Evolutionary conservation across 768 basidiomycete genomes (phyloP).

Genomic region (Leccinum fibrillosum): DNA sequence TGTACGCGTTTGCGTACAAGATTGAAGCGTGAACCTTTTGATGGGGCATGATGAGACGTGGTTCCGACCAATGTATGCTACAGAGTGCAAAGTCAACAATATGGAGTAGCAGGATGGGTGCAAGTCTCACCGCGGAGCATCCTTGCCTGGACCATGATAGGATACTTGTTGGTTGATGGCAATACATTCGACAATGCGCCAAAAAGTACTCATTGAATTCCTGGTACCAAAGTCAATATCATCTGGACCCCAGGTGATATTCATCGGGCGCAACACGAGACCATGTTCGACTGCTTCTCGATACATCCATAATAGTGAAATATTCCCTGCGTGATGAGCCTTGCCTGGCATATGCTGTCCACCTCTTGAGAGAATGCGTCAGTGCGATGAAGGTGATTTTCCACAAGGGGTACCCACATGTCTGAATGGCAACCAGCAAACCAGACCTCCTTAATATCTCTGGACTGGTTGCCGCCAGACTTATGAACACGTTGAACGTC

Average conservation of each 20-base stretch:
- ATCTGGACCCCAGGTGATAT: slow-evolving; percentile 15
- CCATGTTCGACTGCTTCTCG: background rate
- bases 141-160: background rate
- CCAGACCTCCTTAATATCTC: slow-evolving; percentile 35
- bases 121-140: slow-evolving; percentile 7
- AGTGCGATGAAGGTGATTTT: background rate
- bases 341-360: slow-evolving; percentile 10
- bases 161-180: slow-evolving; percentile 13
- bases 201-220: slow-evolving; percentile 9
- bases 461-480: background rate
- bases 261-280: slow-evolving; percentile 11
- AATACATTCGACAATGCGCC: slow-evolving; percentile 5
- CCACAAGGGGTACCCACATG: slow-evolving; percentile 14
- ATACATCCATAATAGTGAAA: background rate
- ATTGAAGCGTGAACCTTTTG: background rate
- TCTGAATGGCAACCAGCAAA: slow-evolving; percentile 14
- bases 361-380: slow-evolving; percentile 3
- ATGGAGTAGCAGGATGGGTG: background rate
- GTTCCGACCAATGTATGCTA: slow-evolving; percentile 7
- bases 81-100: background rate
- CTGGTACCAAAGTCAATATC: slow-evolving; percentile 14
- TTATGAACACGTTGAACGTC: background rate
- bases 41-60: slow-evolving; percentile 9
- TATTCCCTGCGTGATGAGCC: background rate
- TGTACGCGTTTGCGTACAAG: background rate